Evolutionary conservation across 2,329 filamentous ascomycete genomes (phyloP).

Genomic region (Berkeleyomyces rouxiae): DNA sequence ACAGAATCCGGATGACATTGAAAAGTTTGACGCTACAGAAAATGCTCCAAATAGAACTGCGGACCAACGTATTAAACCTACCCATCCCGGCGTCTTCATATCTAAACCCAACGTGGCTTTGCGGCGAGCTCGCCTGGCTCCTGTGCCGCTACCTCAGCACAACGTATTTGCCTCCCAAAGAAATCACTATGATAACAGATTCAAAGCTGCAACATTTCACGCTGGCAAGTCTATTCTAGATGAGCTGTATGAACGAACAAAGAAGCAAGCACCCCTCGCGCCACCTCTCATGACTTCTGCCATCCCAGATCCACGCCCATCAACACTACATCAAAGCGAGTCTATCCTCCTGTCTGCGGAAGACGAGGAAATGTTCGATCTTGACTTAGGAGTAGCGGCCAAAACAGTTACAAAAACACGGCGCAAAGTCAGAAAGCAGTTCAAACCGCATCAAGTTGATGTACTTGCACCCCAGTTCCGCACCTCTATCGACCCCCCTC

Average conservation of each 20-base stretch:
- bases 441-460: slow-evolving; percentile 30
- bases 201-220: slow-evolving; percentile 25
- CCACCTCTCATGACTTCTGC: slow-evolving; percentile 9
- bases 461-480: slow-evolving; percentile 34
- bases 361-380: slow-evolving; percentile 6
- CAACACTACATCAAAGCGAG: background rate
- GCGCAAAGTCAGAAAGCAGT: slow-evolving; percentile 27
- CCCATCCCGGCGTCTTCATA: slow-evolving; percentile 1
- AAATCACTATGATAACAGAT: background rate
- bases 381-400: background rate
- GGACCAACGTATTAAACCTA: background rate
- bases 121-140: background rate
- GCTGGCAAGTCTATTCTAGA: slow-evolving; percentile 38
- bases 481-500: slow-evolving; percentile 36
- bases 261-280: slow-evolving; percentile 18
- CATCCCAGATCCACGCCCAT: background rate
- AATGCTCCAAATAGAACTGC: background rate
- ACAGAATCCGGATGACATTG: slow-evolving; percentile 25
- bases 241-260: slow-evolving; percentile 30
- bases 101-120: slow-evolving; percentile 3
- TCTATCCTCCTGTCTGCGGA: background rate
- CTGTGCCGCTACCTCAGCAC: background rate
- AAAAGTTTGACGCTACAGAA: slow-evolving; percentile 18
- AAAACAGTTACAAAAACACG: slow-evolving; percentile 13
- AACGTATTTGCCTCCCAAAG: background rate